Percentiles rank a stretch among this genome's conserved stretches.
Conservation (phyloP, 2,329 filamentous ascomycete genomes). For the Tolypocladium inflatum region DNA sequence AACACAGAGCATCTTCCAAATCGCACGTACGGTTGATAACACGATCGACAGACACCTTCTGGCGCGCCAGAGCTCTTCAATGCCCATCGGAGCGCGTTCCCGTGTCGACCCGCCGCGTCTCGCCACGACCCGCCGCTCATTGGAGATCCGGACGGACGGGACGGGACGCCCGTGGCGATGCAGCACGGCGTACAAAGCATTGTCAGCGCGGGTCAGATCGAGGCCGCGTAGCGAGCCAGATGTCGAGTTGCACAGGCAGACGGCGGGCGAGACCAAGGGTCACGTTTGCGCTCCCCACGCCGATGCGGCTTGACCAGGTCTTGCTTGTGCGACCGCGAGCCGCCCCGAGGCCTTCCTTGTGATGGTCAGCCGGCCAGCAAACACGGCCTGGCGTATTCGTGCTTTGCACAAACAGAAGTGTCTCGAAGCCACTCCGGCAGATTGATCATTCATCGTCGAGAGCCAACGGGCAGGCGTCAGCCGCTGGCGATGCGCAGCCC, state of each 20-base stretch:
- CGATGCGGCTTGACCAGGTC: neutral
- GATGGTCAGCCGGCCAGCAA: neutral
- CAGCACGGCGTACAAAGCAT: neutral
- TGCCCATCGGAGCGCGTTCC: neutral
- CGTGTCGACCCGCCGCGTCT: neutral
- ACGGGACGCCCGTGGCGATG: neutral
- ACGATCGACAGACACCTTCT: neutral
- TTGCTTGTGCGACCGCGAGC: neutral
- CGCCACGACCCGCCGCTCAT: neutral
- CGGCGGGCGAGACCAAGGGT: neutral
- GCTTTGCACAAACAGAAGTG: neutral
- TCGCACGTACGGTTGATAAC: too few relatives aligned
- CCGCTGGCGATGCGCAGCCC: neutral
- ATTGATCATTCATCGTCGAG: neutral
- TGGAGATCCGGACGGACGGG: neutral
- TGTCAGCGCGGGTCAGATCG: neutral
- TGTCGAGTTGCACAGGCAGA: neutral
- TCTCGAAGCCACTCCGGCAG: neutral
- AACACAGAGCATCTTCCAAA: too few relatives aligned
- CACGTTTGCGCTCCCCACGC: neutral
- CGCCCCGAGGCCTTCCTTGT: neutral
- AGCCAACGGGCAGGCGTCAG: neutral
- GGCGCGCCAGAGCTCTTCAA: neutral
- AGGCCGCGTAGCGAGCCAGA: neutral
- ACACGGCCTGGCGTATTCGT: too few relatives aligned